Base-by-base conservation (phyloP, 192 early-diverging fungal species). In the Gryganskiella cystojenkinii region DNA sequence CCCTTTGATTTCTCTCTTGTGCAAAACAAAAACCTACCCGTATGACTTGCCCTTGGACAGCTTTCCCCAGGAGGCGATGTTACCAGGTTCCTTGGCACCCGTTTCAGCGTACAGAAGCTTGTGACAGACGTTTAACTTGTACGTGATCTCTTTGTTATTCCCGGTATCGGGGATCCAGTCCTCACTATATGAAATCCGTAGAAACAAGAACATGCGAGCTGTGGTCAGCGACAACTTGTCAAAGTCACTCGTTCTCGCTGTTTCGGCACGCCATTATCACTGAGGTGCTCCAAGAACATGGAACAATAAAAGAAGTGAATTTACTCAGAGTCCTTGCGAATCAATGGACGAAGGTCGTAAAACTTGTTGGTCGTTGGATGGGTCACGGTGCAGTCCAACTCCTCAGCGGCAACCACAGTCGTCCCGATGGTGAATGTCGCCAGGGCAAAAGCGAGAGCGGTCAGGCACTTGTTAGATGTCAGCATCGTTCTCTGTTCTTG, bases 61-160 rank as follows among this genome's bases (percentile, higher is more conserved):
- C 47, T 78, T 78, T 24, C 65, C 73, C 73, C 73, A 78, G 15
- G 73, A 56, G 15, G 73, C 73, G 25, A 78, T 61, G n/a, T 47
- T 43, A 4, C 51, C 53, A 2, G 73, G 73, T 37, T 68, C 20
- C 42, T 78, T 78, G 47, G 68, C 61, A 64, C 67, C 73, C 51
- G 68, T 33, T 6, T 78, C 66, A 40, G 62, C 57, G 25, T 68
- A 25, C 27, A 64, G 40, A 2, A 78, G 59, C 4, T 34, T 61
- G n/a, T 78, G 73, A 25, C 73, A 78, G 40, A 78, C 56, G 27
- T 78, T 78, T 34, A 78, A 37, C 42, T 52, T 67, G 49, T 56
- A 78, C 4, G 56, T 46, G 37, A 33, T 64, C 22, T 59, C 24
- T 22, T 68, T 31, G 19, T 78, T 66, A 17, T 33, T 56, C 4